Evolutionary conservation across 2,329 filamentous ascomycete species (phyloP).

Genomic region (Aspergillus phoenicis): DNA sequence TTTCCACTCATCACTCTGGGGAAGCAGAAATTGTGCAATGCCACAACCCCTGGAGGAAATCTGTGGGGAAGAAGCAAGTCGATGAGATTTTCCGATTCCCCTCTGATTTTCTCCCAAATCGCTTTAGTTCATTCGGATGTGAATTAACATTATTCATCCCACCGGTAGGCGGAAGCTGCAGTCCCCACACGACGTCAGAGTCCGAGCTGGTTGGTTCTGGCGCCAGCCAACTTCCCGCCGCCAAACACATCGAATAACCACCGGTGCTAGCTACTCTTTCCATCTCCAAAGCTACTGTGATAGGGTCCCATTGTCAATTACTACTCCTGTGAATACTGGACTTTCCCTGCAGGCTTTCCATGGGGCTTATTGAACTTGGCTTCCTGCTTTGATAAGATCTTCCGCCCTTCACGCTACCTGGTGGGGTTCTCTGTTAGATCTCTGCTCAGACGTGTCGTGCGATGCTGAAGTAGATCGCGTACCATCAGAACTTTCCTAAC

Average conservation of each 20-base stretch:
- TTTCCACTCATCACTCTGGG: background rate
- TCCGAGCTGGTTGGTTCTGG: constrained; percentile 19
- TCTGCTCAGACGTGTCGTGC: background rate
- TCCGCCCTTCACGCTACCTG: background rate
- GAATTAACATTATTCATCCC: background rate
- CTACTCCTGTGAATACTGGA: constrained; percentile 10
- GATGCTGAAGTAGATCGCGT: background rate
- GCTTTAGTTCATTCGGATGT: background rate
- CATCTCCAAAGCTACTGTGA: background rate
- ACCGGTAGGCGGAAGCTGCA: constrained; percentile 5
- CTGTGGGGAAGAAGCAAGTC: background rate
- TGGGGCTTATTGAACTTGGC: background rate
- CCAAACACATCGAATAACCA: constrained; percentile 20
- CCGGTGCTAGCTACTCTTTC: constrained; percentile 7
- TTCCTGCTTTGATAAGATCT: background rate
- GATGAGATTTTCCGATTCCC: background rate
- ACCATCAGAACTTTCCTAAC: background rate
- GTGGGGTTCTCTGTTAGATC: background rate
- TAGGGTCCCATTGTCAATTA: background rate
- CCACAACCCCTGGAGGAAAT: background rate
- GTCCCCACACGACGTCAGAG: constrained; percentile 33
- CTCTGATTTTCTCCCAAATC: too few species aligned
- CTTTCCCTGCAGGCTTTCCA: background rate
- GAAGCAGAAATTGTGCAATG: background rate
- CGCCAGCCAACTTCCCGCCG: constrained; percentile 23